Evolutionary conservation across 1,284 basidiomycete genomes (phyloP).

Genomic region (Uromyces viciae-fabae): DNA sequence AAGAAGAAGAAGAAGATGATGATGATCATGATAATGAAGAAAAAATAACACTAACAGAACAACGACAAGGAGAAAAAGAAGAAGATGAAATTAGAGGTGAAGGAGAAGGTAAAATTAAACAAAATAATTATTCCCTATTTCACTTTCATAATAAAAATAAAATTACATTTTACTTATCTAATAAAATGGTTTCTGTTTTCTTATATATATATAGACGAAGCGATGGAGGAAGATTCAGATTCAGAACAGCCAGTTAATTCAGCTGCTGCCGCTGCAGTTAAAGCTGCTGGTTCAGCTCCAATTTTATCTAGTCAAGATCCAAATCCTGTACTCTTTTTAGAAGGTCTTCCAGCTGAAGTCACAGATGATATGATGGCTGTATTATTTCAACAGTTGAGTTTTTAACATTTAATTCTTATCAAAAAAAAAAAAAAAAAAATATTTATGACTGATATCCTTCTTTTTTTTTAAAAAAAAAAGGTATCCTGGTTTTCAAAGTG

Average conservation of each 20-base stretch:
- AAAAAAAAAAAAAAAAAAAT: too few species aligned
- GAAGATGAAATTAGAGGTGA: neutral
- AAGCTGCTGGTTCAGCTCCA: slow-evolving; percentile 41
- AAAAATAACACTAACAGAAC: neutral
- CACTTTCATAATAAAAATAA: neutral
- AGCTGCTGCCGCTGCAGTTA: slow-evolving; percentile 42
- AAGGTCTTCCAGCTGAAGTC: slow-evolving; percentile 67
- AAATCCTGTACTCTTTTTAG: slow-evolving; percentile 41
- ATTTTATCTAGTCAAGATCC: slow-evolving; percentile 43
- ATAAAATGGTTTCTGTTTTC: neutral
- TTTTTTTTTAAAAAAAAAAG: slow-evolving; percentile 55
- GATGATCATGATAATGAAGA: slow-evolving; percentile 34
- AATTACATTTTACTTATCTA: neutral
- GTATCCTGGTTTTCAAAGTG: slow-evolving; percentile 70
- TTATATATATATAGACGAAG: slow-evolving; percentile 26
- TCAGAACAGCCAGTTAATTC: slow-evolving; percentile 44
- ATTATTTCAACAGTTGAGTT: slow-evolving; percentile 77
- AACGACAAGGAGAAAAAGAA: neutral
- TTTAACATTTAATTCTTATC: neutral
- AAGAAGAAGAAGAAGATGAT: slow-evolving; percentile 32
- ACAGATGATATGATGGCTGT: slow-evolving; percentile 72
- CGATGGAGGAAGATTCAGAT: slow-evolving; percentile 46
- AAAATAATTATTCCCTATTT: too few species aligned
- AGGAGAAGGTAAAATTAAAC: too few species aligned
- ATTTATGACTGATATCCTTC: neutral